These are phyloP conservation scores for Diddensiella transvaalensis DNA, from an alignment of 805 yeast genomes.

Conservation along the genomic window DNA sequence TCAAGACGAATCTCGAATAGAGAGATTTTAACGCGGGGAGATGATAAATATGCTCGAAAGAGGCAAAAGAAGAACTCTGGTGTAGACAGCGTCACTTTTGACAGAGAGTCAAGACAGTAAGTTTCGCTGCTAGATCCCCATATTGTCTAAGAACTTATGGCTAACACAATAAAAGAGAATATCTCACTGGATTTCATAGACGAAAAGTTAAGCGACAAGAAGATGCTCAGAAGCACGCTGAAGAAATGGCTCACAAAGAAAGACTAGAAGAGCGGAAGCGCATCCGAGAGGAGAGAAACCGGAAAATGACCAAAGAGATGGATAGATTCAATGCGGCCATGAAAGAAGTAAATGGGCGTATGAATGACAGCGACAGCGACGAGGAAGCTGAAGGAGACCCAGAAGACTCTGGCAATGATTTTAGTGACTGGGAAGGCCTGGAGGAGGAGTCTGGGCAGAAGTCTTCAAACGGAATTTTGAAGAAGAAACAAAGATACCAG, in stretches of 20 bases:
- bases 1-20: conserved; percentile 46
- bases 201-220: conserved; percentile 85
- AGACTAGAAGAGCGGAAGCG: conserved; percentile 72
- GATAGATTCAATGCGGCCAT: conserved; percentile 50
- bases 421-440: conserved; percentile 40
- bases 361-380: conserved; percentile 24
- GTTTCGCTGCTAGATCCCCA: conserved; percentile 17
- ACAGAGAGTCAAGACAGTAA: conserved; percentile 63
- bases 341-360: conserved; percentile 35
- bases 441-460: conserved; percentile 6
- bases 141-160: neutral
- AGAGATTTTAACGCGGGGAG: conserved; percentile 79
- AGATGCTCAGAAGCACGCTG: conserved; percentile 70
- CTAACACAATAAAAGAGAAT: conserved; percentile 48
- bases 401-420: conserved; percentile 37
- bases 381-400: conserved; percentile 23
- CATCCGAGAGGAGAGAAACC: conserved; percentile 66
- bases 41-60: conserved; percentile 70
- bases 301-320: conserved; percentile 60
- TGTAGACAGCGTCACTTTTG: conserved; percentile 82
- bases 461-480: conserved; percentile 41
- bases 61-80: conserved; percentile 55
- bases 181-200: conserved; percentile 92
- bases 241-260: conserved; percentile 72
- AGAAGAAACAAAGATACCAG: conserved; percentile 42